Conservation (phyloP, 1,139 yeast genomes). For the Dujonia santamariae region DNA sequence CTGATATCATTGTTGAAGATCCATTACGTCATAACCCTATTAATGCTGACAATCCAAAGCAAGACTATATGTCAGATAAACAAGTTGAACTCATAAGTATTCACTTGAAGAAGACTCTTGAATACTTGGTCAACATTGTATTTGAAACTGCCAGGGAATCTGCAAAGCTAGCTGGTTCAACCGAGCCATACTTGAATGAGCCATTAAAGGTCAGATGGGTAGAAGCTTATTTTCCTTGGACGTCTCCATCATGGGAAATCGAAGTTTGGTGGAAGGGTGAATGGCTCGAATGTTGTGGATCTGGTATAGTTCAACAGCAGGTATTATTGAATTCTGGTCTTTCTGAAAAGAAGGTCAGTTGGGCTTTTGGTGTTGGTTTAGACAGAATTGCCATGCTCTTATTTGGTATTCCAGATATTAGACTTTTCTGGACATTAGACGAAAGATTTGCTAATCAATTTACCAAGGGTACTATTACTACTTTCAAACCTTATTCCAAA, state of each 20-base stretch:
- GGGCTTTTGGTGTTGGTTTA: slow-evolving; percentile 98
- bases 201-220: slow-evolving; percentile 93
- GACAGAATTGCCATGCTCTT: slow-evolving; percentile 95
- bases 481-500: slow-evolving; percentile 86
- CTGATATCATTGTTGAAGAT: slow-evolving; percentile 76
- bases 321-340: slow-evolving; percentile 75
- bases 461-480: slow-evolving; percentile 56
- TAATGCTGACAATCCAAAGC: slow-evolving; percentile 73
- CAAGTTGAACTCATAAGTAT: slow-evolving; percentile 69
- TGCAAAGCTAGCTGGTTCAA: slow-evolving; percentile 64
- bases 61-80: slow-evolving; percentile 63
- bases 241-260: slow-evolving; percentile 97
- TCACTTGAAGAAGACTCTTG: slow-evolving; percentile 84
- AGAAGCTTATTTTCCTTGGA: slow-evolving; percentile 97
- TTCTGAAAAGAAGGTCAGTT: slow-evolving; percentile 62
- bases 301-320: slow-evolving; percentile 83
- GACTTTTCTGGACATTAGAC: slow-evolving; percentile 89
- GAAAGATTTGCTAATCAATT: slow-evolving; percentile 77
- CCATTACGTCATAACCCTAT: slow-evolving; percentile 45
- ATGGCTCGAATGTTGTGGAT: slow-evolving; percentile 97
- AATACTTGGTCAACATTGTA: slow-evolving; percentile 76
- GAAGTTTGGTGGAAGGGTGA: slow-evolving; percentile 99
- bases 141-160: slow-evolving; percentile 72
- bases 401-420: slow-evolving; percentile 92
- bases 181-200: slow-evolving; percentile 60